Evolutionary conservation across 148 eudicot species (phyloP).

Genomic region (Nyssa sinensis): DNA sequence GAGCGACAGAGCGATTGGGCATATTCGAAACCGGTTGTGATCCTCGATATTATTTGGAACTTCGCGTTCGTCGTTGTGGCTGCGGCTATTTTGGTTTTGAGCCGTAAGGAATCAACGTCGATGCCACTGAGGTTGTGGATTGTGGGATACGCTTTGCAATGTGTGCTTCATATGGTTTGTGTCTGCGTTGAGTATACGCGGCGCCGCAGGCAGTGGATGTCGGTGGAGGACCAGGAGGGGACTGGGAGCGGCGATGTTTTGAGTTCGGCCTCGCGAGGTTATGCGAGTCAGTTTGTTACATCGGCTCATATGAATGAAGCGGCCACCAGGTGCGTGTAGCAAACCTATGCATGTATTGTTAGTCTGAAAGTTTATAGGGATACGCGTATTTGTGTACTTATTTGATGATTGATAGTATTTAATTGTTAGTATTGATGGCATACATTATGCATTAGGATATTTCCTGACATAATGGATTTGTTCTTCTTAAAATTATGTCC

Average conservation of each 20-base stretch:
- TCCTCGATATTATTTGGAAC: conserved; percentile 65
- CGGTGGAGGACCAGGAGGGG: neutral
- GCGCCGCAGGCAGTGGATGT: conserved; percentile 26
- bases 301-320: conserved; percentile 23
- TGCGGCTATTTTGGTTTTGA: conserved; percentile 26
- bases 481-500: neutral
- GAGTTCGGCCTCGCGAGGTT: conserved; percentile 6
- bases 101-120: conserved; percentile 26
- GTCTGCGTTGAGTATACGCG: conserved; percentile 52
- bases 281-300: conserved; percentile 23
- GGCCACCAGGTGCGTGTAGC: conserved; percentile 12
- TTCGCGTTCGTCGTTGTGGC: conserved; percentile 46
- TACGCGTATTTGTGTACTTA: too few relatives aligned
- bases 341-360: neutral
- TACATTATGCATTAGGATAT: neutral
- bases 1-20: conserved; percentile 78
- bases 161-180: conserved; percentile 57
- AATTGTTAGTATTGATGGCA: neutral
- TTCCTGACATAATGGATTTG: neutral
- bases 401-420: too few relatives aligned
- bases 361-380: neutral
- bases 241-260: conserved; percentile 9
- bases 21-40: conserved; percentile 58
- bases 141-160: conserved; percentile 63
- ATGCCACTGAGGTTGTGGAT: conserved; percentile 64